Base-by-base conservation (phyloP, 108 stramenopile genomes). In the Phaeodactylum tricornutum region DNA sequence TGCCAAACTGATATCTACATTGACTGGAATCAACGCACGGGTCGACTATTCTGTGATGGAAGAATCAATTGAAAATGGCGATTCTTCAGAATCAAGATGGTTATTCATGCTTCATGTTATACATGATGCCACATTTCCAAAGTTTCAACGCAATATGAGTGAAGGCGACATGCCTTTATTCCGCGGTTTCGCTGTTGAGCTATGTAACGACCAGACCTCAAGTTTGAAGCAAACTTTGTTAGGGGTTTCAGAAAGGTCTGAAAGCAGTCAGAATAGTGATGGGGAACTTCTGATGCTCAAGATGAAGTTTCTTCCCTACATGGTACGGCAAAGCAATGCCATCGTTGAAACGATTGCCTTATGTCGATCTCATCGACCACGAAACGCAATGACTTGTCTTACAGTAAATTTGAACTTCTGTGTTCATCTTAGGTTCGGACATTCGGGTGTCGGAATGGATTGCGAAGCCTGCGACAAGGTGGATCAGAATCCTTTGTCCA, bases 241-340 rank as follows among this genome's bases (percentile, higher is more conserved):
- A 9, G 12, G 21, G 5, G 46, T 26, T n/a, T n/a, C 8, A 9
- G 42, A 9, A 8, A 15, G 12, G 9, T 8, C 42, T 8, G 42
- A 20, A 9, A 12, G 14, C 16, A 15, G 16, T 8, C 9, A 9
- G 19, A 9, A 14, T 9, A 33, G 14, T 38, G 36, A 17, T 4
- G n/a, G 44, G 8, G 35, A 27, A 27, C 34, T 19, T 21, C 71
- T 89, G 34, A 89, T 89, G 83, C 59, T 89, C 3, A 89, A 89
- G 62, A 89, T 89, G 87, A 89, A 89, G 49, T 70, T 84, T 17
- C 53, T 89, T 9, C 87, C 87, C 4, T 89, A 89, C 64, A 89
- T 89, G 87, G 68, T 84, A 5, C n/a, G n/a, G n/a, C n/a, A n/a
- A n/a, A n/a, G n/a, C n/a, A n/a, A n/a, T n/a, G n/a, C n/a, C n/a